Percentiles rank a stretch among this genome's conserved stretches.
phyloP scores from a whole-genome alignment of 1,139 yeast genomes.

The Geotrichum aggregatum region DNA sequence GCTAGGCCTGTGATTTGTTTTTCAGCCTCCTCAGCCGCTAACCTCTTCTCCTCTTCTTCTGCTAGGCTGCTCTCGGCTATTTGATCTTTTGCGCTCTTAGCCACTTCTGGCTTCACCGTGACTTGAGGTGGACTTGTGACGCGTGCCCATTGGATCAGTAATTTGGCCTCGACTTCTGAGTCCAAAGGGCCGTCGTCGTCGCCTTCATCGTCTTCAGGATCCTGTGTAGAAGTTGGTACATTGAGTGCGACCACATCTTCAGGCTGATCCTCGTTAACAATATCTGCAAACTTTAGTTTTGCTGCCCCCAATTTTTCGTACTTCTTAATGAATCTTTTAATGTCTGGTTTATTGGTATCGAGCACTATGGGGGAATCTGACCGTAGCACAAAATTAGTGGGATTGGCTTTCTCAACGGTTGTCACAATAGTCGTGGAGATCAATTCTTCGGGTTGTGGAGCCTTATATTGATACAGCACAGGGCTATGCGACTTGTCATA shows the following conservation, averaged over 20 bases:
- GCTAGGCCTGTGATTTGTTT: neutral
- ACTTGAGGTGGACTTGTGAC: slow-evolving; percentile 27
- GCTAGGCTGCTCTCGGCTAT: neutral
- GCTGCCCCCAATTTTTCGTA: slow-evolving; percentile 18
- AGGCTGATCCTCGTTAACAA: slow-evolving; percentile 11
- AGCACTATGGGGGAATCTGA: slow-evolving; percentile 9
- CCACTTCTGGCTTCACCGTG: slow-evolving; percentile 9
- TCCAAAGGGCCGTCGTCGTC: slow-evolving; percentile 13
- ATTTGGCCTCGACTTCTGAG: slow-evolving; percentile 15
- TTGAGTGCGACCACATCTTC: slow-evolving; percentile 17
- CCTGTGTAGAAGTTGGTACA: neutral
- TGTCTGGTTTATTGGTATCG: slow-evolving; percentile 21
- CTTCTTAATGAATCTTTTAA: slow-evolving; percentile 23
- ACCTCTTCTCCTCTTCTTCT: neutral
- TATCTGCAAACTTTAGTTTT: slow-evolving; percentile 12
- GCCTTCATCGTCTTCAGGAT: slow-evolving; percentile 13
- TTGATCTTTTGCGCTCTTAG: slow-evolving; percentile 16
- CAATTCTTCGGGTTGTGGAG: slow-evolving; percentile 19
- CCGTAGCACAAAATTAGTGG: slow-evolving; percentile 14
- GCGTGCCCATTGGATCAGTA: slow-evolving; percentile 26
- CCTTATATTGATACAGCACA: slow-evolving; percentile 15
- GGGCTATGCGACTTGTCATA: slow-evolving; percentile 22
- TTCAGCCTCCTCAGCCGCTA: neutral
- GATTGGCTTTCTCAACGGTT: slow-evolving; percentile 21
- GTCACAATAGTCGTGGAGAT: slow-evolving; percentile 12